Evolutionary conservation across 805 yeast genomes (phyloP).

Genomic region (Komagataella kurtzmanii): DNA sequence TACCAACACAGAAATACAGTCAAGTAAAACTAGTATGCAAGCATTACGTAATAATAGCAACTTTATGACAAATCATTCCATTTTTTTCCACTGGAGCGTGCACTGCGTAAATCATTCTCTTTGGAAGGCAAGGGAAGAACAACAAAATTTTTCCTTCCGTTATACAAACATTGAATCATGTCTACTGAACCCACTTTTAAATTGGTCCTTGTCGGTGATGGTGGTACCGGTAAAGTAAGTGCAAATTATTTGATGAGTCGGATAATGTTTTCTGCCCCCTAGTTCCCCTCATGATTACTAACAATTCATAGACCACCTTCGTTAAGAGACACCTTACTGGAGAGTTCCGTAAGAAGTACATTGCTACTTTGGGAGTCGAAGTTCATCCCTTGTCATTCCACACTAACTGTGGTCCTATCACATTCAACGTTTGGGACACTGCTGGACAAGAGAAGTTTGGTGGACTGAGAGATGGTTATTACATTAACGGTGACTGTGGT

Average conservation of each 20-base stretch:
- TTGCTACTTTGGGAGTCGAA: constrained; percentile 98
- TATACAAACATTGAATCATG: constrained; percentile 23
- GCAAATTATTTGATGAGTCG: not conserved
- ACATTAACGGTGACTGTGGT: constrained; percentile 99
- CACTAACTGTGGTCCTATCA: constrained; percentile 98
- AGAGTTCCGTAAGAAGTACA: constrained; percentile 97
- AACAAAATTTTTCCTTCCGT: constrained; percentile 3
- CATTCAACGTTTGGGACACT: constrained; percentile 99
- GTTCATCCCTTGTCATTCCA: constrained; percentile 97
- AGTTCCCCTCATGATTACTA: not conserved
- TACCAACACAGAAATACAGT: constrained; percentile 1
- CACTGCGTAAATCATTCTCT: not conserved
- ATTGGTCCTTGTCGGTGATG: constrained; percentile 98
- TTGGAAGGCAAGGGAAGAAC: not conserved
- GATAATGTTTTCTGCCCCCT: not conserved
- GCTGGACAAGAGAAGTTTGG: constrained; percentile 99
- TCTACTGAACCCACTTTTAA: constrained; percentile 88
- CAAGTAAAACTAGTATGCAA: not conserved
- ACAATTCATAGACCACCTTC: constrained; percentile 62
- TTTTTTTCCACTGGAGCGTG: not conserved
- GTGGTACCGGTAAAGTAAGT: constrained; percentile 97
- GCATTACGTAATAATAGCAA: not conserved
- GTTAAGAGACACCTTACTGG: constrained; percentile 99
- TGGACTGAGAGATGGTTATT: constrained; percentile 99
- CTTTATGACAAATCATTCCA: not conserved